Base-by-base conservation (phyloP, 768 basidiomycete genomes). In the Collybia nuda region DNA sequence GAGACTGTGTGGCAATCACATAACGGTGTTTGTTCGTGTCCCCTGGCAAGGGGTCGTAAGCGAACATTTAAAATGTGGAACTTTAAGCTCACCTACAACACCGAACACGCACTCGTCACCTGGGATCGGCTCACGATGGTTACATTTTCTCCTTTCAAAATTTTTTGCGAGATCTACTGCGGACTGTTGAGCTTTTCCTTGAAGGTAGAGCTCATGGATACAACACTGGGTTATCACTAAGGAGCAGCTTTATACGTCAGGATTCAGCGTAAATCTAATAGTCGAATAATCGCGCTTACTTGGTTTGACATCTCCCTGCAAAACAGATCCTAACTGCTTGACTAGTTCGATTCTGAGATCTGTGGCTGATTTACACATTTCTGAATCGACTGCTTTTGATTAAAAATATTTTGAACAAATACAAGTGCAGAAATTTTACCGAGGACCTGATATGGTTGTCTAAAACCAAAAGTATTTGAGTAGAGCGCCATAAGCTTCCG, bases 191-290 rank as follows among this genome's bases (percentile, higher is more conserved):
- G 76, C 62, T 51, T 79, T 82, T 11, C 93, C 94, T 49, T 87
- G 81, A 2, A 93, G 78, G 70, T 99, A 98, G 2, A 99, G 78
- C 63, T 93, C 91, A 57, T 94, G 86, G 37, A 99, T 93, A 64
- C 88, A 96, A 67, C 97, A 99, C 65, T 98, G 96, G 0, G 97
- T 98, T 67, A 99, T 98, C 96, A 99, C 97, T 98, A 58, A 58
- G 63, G 51, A 67, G 67, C 66, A 67, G 70, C 71, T 76, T 74
- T 71, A 71, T 69, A 64, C 12, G 77, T 73, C 62, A 70, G 64
- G 47, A n/a, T 50, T 51, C 43, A 60, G 43, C 51, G 50, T 37
- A 41, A 40, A 24, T 23, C 44, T 14, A 21, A 39, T 22, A 35
- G 47, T 41, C 49, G 47, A 18, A 29, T 12, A 47, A 32, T 50